A percentile compares a stretch with the other conserved stretches of the same genome.
Conservation (phyloP, 2,329 filamentous ascomycete species). For the Aspergillus fumigatus region DNA sequence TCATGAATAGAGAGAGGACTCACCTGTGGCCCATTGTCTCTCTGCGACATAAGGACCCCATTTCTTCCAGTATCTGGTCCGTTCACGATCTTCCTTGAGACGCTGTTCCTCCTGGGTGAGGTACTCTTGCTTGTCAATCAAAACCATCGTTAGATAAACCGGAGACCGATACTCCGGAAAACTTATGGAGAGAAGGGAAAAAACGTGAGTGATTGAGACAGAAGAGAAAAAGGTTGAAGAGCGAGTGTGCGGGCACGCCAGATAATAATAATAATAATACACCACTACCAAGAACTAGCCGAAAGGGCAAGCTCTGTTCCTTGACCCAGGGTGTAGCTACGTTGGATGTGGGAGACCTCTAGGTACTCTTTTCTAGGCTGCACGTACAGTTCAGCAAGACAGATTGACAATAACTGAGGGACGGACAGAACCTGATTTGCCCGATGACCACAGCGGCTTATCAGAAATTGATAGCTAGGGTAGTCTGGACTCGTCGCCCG, state of each 20-base stretch:
- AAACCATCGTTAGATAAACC: constrained; percentile 61
- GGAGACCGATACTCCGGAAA: not conserved
- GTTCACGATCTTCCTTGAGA: constrained; percentile 77
- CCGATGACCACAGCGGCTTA: not conserved
- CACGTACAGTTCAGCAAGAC: not conserved
- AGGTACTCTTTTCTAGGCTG: too few species aligned
- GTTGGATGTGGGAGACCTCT: not conserved
- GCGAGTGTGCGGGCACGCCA: not conserved
- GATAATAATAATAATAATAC: not conserved
- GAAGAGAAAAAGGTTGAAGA: constrained; percentile 1
- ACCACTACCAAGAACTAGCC: too few species aligned
- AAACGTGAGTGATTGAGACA: not conserved
- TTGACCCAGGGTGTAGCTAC: not conserved
- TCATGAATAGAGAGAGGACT: constrained; percentile 22
- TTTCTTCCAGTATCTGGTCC: constrained; percentile 93
- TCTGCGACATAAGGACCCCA: constrained; percentile 94
- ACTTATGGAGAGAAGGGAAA: not conserved
- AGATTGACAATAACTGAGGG: not conserved
- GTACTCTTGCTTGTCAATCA: constrained; percentile 83
- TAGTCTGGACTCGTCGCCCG: not conserved
- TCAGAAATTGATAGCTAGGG: not conserved
- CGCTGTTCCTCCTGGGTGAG: constrained; percentile 87
- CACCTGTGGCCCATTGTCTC: constrained; percentile 91
- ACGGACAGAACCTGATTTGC: not conserved
- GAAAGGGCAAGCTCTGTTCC: not conserved